Percentiles rank a stretch among this genome's conserved stretches.
Evolutionary conservation across 2,329 filamentous ascomycete species (phyloP).

Genomic region (Tolypocladium ophioglossoides): DNA sequence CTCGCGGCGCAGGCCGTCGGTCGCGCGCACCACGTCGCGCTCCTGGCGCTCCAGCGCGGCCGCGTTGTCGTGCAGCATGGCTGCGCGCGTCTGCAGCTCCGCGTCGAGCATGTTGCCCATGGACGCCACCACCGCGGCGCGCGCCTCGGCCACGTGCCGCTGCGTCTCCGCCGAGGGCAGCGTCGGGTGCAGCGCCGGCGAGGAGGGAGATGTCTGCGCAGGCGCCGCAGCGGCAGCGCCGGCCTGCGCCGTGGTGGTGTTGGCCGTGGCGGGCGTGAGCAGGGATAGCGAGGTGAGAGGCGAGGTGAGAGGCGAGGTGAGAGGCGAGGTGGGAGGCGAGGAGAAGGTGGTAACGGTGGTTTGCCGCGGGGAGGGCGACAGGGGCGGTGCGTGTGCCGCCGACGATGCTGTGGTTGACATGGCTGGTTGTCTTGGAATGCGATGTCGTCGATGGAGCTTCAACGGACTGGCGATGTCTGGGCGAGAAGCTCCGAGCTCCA

Average conservation of each 20-base stretch:
- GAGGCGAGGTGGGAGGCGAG: not conserved
- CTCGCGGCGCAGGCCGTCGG: slow-evolving; percentile 49
- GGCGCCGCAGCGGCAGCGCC: not conserved
- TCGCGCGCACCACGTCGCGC: slow-evolving; percentile 49
- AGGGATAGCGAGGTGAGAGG: not conserved
- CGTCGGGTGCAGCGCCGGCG: slow-evolving; percentile 19
- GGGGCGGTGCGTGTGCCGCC: not conserved
- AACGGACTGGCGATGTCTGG: not conserved
- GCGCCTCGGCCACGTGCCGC: slow-evolving; percentile 44
- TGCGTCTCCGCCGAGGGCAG: slow-evolving; percentile 32
- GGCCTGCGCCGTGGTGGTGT: not conserved
- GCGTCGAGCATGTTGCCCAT: slow-evolving; percentile 61
- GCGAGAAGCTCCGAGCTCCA: not conserved
- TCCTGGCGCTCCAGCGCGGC: slow-evolving; percentile 57
- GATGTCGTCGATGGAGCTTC: not conserved
- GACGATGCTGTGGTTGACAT: not conserved
- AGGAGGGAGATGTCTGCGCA: slow-evolving; percentile 4
- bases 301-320: not conserved
- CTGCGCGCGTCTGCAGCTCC: slow-evolving; percentile 56
- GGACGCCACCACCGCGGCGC: slow-evolving; percentile 47
- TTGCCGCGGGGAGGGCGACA: not conserved
- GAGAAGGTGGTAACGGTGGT: not conserved
- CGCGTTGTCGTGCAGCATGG: slow-evolving; percentile 59
- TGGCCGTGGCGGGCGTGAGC: not conserved
- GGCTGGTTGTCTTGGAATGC: not conserved